These are phyloP conservation scores for Sporisorium reilianum DNA, from an alignment of 1,284 basidiomycete genomes.

Conservation along the genomic window DNA sequence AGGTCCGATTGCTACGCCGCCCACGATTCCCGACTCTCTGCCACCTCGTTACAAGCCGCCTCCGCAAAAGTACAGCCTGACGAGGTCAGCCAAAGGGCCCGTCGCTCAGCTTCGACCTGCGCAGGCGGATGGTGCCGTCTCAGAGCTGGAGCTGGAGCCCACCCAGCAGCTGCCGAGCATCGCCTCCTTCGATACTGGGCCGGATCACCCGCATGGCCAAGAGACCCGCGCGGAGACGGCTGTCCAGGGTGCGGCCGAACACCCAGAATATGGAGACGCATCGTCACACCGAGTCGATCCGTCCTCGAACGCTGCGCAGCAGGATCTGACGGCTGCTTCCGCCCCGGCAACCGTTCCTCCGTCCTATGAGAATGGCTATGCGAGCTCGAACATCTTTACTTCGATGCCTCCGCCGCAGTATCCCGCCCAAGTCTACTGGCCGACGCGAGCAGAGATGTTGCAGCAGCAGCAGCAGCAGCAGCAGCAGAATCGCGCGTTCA, in stretches of 20 bases:
- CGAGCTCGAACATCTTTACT: slow-evolving; percentile 21
- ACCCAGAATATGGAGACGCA: neutral
- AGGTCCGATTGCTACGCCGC: no score
- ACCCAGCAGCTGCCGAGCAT: neutral
- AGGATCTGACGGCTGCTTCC: neutral
- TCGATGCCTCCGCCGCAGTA: slow-evolving; percentile 30
- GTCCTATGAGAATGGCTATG: neutral
- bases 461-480: slow-evolving; percentile 14
- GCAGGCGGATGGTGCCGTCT: slow-evolving; percentile 22
- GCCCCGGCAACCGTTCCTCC: neutral
- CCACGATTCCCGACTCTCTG: neutral
- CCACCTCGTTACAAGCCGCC: slow-evolving; percentile 7
- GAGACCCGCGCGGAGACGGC: neutral
- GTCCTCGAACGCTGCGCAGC: neutral
- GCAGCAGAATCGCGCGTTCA: slow-evolving; percentile 22
- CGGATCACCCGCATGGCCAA: neutral
- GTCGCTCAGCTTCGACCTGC: slow-evolving; percentile 26
- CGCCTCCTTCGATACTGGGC: neutral
- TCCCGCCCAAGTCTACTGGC: slow-evolving; percentile 35
- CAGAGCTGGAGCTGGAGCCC: slow-evolving; percentile 36
- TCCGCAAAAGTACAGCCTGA: slow-evolving; percentile 7
- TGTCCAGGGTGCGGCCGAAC: neutral
- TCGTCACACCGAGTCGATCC: neutral
- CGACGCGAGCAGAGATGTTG: slow-evolving; percentile 11
- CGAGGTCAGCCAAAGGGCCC: slow-evolving; percentile 23